Base-by-base conservation (phyloP, 1,139 yeast species). In the Debaryomycetaceae sp. region DNA sequence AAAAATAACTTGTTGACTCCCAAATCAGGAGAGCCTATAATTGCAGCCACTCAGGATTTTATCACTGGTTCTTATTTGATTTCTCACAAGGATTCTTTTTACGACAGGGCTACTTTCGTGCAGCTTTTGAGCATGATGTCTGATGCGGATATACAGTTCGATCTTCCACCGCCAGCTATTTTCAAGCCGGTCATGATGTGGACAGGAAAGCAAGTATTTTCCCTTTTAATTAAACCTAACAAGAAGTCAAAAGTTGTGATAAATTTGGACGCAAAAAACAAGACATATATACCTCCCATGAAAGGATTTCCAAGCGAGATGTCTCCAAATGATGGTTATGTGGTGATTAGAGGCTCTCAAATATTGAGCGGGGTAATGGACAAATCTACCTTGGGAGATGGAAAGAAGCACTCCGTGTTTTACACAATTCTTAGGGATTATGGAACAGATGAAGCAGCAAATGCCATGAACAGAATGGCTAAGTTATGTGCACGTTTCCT, bases 21-120 rank as follows among this genome's bases (percentile, higher is more conserved):
- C 7, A 89, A 91, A 62, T 88, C 96, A 31, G 99, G 99, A 57
- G 99, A 95, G 59, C 99, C 99, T 0, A 95, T 95, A 59, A 93
- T 95, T 76, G 99, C 99, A 1, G 99, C 99, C 6, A 95, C 99
- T 2, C 99, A 95, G 72, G 99, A 95, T 80, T 95, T 95, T 72
- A 93, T 95, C 56, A 91, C 98, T 5, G 99, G 98, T 13, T 88
- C 97, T 0, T 95, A 85, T 63, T 74, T 95, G 54, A 88, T 95
- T 39, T 87, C 97, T 0, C 91, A 87, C 57, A 95, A 93, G 65
- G 99, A 95, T 62, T 80, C 96, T 1, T 95, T 95, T 62, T 93
- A 80, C 60, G 96, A 91, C 62, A 78, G 97, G 51, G 95, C 95
- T 1, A 74, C 89, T 3, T 80, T 95, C 47, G 82, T 86, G 9